Base-by-base conservation (phyloP, 1,284 basidiomycete species). In the Schizophyllum commune region DNA sequence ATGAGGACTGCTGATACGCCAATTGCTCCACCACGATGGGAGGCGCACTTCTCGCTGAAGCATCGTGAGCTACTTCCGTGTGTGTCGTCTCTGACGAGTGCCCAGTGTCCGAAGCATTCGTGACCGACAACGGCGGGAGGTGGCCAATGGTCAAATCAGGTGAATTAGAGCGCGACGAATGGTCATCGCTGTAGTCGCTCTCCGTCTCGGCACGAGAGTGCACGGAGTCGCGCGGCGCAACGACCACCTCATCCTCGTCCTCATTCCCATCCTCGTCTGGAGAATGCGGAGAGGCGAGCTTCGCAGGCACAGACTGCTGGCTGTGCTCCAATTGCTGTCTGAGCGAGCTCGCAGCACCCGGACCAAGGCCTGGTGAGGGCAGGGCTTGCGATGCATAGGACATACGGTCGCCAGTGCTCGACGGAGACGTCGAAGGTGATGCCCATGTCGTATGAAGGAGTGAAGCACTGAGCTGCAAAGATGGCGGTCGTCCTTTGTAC, bases 121-220 rank as follows among this genome's bases (percentile, higher is more conserved):
- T 68, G 70, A 60, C 68, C 72, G 52, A 73, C 70, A 52, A 75
- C 75, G 9, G 68, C 63, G 1, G 73, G 68, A 52, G 72, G 72
- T 20, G 70, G 72, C 11, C 39, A 47, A 47, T 17, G 2, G 39
- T 47, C 39, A 65, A 5, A 66, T 58, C 17, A 70, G 57, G 22
- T 4, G 39, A 47, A 17, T 13, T 17, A 3, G 39, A 47, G 13
- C 39, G 39, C 2, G 39, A 47, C 39, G 39, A 47, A 3, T 9
- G 39, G 17, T 47, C 39, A 47, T 47, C 39, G 8, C 39, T 47
- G 39, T 47, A 47, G 39, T 47, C 39, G 17, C 39, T 47, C 39
- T 11, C 39, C 9, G 39, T 13, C 9, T 47, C 39, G 13, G 39
- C 39, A 9, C 17, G 39, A 17, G 39, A 47, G 39, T 47, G 39